A percentile compares a stretch with the other conserved stretches of the same genome.
phyloP scores from a whole-genome alignment of 140 eudicot genomes.

The Flaveria floridana region DNA sequence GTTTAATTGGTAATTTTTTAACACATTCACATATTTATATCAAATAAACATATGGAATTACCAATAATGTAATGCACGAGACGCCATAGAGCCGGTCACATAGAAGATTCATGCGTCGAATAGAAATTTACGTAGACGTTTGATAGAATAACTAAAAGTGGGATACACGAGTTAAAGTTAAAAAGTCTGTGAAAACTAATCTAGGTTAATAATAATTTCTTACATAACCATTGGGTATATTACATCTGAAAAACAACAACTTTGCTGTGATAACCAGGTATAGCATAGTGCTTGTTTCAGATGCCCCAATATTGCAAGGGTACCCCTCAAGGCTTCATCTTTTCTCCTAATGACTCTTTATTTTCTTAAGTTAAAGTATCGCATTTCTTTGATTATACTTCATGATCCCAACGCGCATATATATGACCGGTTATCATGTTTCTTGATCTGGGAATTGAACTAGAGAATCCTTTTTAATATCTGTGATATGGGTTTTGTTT shows the following conservation, averaged over 20 bases:
- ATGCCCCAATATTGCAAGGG: slow-evolving; percentile 92
- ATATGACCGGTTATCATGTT: slow-evolving; percentile 19
- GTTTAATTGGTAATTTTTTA: too few species aligned
- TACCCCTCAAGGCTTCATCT: slow-evolving; percentile 61
- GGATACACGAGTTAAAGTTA: neutral
- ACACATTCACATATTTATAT: too few species aligned
- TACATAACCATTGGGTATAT: neutral
- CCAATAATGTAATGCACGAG: too few species aligned
- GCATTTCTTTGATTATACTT: neutral
- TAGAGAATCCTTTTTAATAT: neutral
- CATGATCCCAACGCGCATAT: neutral
- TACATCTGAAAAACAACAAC: neutral
- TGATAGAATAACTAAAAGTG: neutral
- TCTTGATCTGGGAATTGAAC: slow-evolving; percentile 16
- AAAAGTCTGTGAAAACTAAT: neutral
- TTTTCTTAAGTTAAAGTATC: neutral
- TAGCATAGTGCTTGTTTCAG: slow-evolving; percentile 76
- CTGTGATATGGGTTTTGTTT: slow-evolving; percentile 23
- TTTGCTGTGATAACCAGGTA: slow-evolving; percentile 21
- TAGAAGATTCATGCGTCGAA: too few species aligned
- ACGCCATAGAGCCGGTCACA: too few species aligned
- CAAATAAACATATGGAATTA: too few species aligned
- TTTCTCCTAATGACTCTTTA: neutral
- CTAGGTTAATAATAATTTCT: too few species aligned
- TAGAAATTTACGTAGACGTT: too few species aligned